phyloP scores from a whole-genome alignment of 1,284 basidiomycete genomes.

The Afroboletus lepidellus region DNA sequence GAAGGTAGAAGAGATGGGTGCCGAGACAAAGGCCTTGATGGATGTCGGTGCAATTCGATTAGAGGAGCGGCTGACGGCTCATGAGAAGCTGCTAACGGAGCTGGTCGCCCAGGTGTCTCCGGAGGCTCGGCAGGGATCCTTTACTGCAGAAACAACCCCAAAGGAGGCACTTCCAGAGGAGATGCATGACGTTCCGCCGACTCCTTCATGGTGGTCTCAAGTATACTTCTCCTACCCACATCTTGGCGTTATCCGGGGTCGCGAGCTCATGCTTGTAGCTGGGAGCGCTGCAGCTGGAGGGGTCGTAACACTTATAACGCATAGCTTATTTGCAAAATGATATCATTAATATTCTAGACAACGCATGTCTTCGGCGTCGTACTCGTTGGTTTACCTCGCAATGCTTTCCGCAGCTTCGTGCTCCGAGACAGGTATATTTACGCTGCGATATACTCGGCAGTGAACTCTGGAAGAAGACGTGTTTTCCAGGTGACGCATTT shows the following conservation, averaged over 20 bases:
- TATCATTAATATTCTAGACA: conserved; percentile 1
- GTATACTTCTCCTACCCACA: conserved; percentile 9
- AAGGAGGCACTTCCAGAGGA: conserved; percentile 8
- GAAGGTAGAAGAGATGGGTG: conserved; percentile 75
- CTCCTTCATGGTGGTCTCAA: conserved; percentile 13
- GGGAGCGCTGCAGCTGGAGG: conserved; percentile 32
- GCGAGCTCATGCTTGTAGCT: conserved; percentile 27
- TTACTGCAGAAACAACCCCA: not conserved
- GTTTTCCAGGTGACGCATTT: not conserved
- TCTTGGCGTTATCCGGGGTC: conserved; percentile 12
- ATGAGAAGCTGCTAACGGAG: conserved; percentile 40
- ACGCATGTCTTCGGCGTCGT: conserved; percentile 5
- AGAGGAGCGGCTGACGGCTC: conserved; percentile 49
- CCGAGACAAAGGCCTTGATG: conserved; percentile 49
- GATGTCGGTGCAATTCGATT: conserved; percentile 50
- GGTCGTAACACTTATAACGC: conserved; percentile 22
- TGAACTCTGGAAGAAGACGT: conserved; percentile 23
- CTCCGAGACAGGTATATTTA: conserved; percentile 8
- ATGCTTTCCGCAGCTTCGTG: conserved; percentile 6
- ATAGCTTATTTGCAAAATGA: conserved; percentile 24
- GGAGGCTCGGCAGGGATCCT: conserved; percentile 12
- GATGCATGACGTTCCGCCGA: not conserved
- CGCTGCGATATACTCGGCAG: conserved; percentile 31
- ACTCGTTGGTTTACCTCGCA: conserved; percentile 1
- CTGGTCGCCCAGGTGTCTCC: conserved; percentile 28